Evolutionary conservation across 768 basidiomycete species (phyloP).

Genomic region (Macrolepiota dolichaula): DNA sequence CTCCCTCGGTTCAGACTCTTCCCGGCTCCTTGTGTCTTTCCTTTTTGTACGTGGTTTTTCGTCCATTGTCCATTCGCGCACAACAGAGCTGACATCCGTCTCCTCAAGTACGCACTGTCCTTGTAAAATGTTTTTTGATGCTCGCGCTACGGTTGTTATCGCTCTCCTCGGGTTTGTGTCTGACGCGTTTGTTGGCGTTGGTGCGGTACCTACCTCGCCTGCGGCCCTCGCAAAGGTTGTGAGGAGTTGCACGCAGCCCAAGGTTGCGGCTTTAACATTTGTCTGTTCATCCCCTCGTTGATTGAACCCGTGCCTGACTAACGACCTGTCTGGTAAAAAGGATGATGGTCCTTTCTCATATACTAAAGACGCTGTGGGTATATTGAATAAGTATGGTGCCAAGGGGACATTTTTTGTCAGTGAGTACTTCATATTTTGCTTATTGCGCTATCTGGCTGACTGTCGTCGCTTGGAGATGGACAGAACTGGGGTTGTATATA

Average conservation of each 20-base stretch:
- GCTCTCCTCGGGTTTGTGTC: neutral
- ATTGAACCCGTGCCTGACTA: neutral
- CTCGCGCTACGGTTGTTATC: neutral
- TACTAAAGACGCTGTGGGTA: constrained; percentile 24
- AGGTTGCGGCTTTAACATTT: constrained; percentile 1
- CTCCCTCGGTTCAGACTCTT: no score
- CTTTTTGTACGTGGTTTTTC: no score
- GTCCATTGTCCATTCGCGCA: no score
- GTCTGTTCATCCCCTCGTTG: neutral
- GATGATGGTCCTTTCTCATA: constrained; percentile 17
- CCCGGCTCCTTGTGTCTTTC: no score
- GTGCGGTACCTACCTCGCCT: neutral
- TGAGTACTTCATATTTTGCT: constrained; percentile 16
- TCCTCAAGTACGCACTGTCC: neutral
- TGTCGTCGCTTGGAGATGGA: constrained; percentile 22
- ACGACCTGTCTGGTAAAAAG: neutral
- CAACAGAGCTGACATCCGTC: no score
- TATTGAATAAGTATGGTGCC: constrained; percentile 23
- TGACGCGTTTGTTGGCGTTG: neutral
- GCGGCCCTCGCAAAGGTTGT: neutral
- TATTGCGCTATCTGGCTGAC: neutral
- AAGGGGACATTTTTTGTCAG: constrained; percentile 42
- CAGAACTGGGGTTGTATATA: constrained; percentile 41
- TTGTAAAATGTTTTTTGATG: neutral
- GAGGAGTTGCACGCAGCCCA: neutral